phyloP scores from a whole-genome alignment of 2,329 filamentous ascomycete species.

The Onygenales sp. region DNA sequence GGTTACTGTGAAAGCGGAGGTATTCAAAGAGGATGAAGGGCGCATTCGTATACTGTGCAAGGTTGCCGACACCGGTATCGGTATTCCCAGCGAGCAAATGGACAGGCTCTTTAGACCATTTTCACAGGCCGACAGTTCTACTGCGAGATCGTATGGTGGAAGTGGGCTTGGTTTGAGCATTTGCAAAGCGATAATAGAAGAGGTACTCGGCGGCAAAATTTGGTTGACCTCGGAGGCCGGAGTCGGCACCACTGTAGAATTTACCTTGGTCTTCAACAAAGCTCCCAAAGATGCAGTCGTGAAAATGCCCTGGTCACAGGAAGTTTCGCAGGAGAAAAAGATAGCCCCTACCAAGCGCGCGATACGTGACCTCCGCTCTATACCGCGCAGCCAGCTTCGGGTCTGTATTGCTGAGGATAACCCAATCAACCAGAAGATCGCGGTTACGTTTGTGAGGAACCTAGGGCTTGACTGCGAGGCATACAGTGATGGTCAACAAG shows the following conservation, averaged over 20 bases:
- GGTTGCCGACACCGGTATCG: constrained; percentile 84
- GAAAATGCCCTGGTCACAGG: constrained; percentile 48
- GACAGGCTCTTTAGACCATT: constrained; percentile 86
- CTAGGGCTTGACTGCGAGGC: constrained; percentile 81
- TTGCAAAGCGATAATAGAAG: constrained; percentile 88
- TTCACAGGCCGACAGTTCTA: constrained; percentile 84
- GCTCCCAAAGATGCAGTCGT: constrained; percentile 51
- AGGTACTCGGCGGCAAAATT: constrained; percentile 80
- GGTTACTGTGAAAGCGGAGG: constrained; percentile 69
- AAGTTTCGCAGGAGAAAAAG: constrained; percentile 29
- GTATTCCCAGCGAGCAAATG: constrained; percentile 67
- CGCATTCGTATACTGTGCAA: constrained; percentile 71
- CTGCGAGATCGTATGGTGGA: constrained; percentile 81
- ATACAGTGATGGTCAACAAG: constrained; percentile 81
- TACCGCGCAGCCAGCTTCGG: constrained; percentile 68
- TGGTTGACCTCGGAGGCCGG: constrained; percentile 68
- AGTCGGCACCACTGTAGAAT: constrained; percentile 54
- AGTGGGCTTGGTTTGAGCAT: constrained; percentile 87
- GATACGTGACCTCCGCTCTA: constrained; percentile 58
- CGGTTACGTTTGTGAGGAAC: constrained; percentile 78
- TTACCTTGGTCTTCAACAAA: constrained; percentile 79
- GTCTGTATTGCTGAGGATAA: constrained; percentile 96
- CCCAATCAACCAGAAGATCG: constrained; percentile 87
- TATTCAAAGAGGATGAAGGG: constrained; percentile 61
- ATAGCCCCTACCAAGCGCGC: constrained; percentile 35